A percentile compares a stretch with the other conserved stretches of the same genome.
phyloP scores from a whole-genome alignment of 106 monocot genomes.

The Narthecium ossifragum region DNA sequence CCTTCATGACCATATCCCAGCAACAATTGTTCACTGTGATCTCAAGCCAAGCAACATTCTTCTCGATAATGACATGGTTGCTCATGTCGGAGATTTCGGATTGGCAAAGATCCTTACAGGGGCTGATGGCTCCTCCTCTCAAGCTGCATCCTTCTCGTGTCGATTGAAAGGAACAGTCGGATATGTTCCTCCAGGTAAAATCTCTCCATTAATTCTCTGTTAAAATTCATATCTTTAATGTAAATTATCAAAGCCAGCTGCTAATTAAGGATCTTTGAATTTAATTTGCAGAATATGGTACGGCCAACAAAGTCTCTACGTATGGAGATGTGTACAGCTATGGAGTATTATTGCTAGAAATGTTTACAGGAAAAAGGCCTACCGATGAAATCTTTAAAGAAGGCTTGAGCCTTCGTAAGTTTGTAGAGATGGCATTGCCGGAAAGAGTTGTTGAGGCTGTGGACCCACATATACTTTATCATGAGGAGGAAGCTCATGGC shows the following conservation, averaged over 20 bases:
- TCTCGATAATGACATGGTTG: constrained; percentile 8
- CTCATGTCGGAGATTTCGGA: constrained; percentile 10
- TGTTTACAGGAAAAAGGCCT: constrained; percentile 29
- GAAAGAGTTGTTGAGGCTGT: background rate
- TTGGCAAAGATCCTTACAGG: constrained; percentile 1
- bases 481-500: background rate
- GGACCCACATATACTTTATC: background rate
- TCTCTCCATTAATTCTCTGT: too few species aligned
- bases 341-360: constrained; percentile 27
- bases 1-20: constrained; percentile 13
- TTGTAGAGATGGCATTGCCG: constrained; percentile 20
- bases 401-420: constrained; percentile 8
- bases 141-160: background rate
- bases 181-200: constrained; percentile 18
- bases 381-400: constrained; percentile 18
- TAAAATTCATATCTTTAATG: too few species aligned
- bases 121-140: too few species aligned
- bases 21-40: constrained; percentile 23
- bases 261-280: too few species aligned
- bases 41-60: constrained; percentile 35
- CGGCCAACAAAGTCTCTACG: constrained; percentile 10
- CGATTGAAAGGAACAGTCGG: constrained; percentile 7
- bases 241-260: too few species aligned
- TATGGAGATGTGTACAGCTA: constrained; percentile 33
- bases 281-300: constrained; percentile 29